These are phyloP conservation scores for Leishmania guyanensis DNA, from an alignment of 208 protist species.

Conservation along the genomic window DNA sequence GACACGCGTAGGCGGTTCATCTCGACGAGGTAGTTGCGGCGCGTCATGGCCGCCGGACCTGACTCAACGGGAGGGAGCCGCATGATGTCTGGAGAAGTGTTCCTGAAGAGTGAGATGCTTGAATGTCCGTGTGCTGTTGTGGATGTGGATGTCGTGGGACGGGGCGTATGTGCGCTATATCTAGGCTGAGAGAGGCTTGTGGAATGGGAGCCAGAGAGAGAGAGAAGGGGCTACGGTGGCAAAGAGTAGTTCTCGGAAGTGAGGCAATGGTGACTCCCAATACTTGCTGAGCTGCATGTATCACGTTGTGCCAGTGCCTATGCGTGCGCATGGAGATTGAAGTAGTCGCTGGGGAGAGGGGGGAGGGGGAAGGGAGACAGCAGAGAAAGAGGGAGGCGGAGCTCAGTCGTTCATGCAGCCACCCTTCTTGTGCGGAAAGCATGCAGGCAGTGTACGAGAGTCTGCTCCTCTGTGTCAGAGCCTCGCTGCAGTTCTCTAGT, in stretches of 20 bases:
- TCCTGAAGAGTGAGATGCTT: not conserved
- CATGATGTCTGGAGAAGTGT: slow-evolving; percentile 7
- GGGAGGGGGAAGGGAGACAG: not conserved
- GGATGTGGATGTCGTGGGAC: not conserved
- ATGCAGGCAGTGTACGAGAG: not conserved
- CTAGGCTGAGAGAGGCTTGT: not conserved
- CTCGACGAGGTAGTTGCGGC: slow-evolving; percentile 83
- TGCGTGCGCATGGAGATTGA: not conserved
- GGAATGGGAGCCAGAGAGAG: not conserved
- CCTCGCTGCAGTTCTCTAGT: not conserved
- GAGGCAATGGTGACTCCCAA: not conserved
- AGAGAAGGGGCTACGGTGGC: not conserved
- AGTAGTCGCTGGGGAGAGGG: not conserved
- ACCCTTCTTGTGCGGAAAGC: not conserved
- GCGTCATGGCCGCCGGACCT: slow-evolving; percentile 63
- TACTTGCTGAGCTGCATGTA: not conserved
- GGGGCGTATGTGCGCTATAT: not conserved
- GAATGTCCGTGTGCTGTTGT: not conserved
- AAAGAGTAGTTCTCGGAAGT: not conserved
- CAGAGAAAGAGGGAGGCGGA: not conserved
- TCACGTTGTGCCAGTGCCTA: not conserved
- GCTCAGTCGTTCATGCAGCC: not conserved
- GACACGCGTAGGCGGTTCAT: slow-evolving; percentile 66
- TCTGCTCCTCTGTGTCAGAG: not conserved
- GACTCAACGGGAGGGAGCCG: slow-evolving; percentile 62